Conservation (phyloP, 495 filamentous ascomycete genomes). For the Lophiostoma macrostomum region DNA sequence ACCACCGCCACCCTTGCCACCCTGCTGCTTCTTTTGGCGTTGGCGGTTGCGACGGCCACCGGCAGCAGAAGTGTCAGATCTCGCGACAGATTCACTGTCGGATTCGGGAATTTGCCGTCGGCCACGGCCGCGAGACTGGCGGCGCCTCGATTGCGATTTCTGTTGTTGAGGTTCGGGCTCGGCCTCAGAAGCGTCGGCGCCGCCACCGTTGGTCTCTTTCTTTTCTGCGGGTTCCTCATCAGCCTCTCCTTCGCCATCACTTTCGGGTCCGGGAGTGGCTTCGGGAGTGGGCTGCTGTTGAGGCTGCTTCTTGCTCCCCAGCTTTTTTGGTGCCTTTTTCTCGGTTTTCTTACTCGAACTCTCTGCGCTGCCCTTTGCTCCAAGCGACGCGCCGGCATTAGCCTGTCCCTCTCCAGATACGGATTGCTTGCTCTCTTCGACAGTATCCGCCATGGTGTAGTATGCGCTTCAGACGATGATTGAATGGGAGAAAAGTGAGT, state of each 20-base stretch:
- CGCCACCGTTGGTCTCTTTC: slow-evolving; percentile 30
- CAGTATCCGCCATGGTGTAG: slow-evolving; percentile 36
- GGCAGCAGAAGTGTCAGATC: slow-evolving; percentile 39
- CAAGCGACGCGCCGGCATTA: slow-evolving; percentile 35
- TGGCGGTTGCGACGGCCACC: slow-evolving; percentile 42
- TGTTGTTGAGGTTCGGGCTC: slow-evolving; percentile 37
- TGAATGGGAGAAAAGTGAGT: not conserved
- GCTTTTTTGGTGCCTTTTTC: slow-evolving; percentile 44
- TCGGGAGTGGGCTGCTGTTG: slow-evolving; percentile 45
- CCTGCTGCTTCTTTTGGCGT: slow-evolving; percentile 37
- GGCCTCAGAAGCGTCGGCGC: slow-evolving; percentile 30
- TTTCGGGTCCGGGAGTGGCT: slow-evolving; percentile 34
- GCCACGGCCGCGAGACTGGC: slow-evolving; percentile 43
- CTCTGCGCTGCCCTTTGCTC: slow-evolving; percentile 30
- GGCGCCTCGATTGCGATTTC: slow-evolving; percentile 38
- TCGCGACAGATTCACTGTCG: slow-evolving; percentile 40
- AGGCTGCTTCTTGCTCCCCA: slow-evolving; percentile 40
- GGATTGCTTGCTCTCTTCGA: slow-evolving; percentile 38
- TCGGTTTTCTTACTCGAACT: slow-evolving; percentile 38
- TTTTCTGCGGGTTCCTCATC: slow-evolving; percentile 31
- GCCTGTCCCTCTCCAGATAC: slow-evolving; percentile 39
- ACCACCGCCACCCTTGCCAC: slow-evolving; percentile 29
- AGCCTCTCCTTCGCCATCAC: slow-evolving; percentile 36
- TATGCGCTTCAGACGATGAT: slow-evolving; percentile 4
- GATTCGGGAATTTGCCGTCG: slow-evolving; percentile 30